Base-by-base conservation (phyloP, 1,284 basidiomycete species). In the Sporisorium sorghi region DNA sequence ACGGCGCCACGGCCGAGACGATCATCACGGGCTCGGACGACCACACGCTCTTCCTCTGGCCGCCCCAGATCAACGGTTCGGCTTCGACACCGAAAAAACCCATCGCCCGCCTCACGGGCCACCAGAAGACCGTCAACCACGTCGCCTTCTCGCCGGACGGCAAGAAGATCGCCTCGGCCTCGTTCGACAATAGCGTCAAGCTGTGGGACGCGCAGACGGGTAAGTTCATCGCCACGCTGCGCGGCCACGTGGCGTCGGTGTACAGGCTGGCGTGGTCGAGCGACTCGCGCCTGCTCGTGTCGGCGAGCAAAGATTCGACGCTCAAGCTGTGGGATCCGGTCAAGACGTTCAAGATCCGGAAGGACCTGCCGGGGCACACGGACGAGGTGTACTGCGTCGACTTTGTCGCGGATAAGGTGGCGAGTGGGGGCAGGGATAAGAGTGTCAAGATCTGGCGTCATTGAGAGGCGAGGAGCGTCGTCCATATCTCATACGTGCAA, bases 321-420 rank as follows among this genome's bases (percentile, higher is more conserved):
- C 86, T 99, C 61, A 84, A 84, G 50, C 65, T 84, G 28, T 84
- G 82, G 82, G 81, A 81, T 47, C 72, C 72, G 2, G 52, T 84
- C 52, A 70, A 71, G 44, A 80, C 77, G 50, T 81, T 67, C 66
- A 99, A 98, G 88, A 91, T 98, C 75, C 91, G 93, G 80, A 90
- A 89, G 3, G 96, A 99, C 85, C 88, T 99, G 24, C 93, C 95
- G 0, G 97, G 96, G 3, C 97, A 99, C 83, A 92, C 92, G 0
- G 96, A 99, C 81, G 97, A 99, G 85, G 96, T 99, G 26, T 98
- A 98, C 86, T 99, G 96, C 82, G 96, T 99, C 21, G 81, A 82
- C 53, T 84, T 81, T 51, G 76, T 80, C 14, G 96, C 94, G 1
- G 96, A 99, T 86, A 98, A 98, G 85, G 90, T 98, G 32, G 94